Evolutionary conservation across 2,329 filamentous ascomycete genomes (phyloP).

Genomic region (Chrysoporthe austroafricana): DNA sequence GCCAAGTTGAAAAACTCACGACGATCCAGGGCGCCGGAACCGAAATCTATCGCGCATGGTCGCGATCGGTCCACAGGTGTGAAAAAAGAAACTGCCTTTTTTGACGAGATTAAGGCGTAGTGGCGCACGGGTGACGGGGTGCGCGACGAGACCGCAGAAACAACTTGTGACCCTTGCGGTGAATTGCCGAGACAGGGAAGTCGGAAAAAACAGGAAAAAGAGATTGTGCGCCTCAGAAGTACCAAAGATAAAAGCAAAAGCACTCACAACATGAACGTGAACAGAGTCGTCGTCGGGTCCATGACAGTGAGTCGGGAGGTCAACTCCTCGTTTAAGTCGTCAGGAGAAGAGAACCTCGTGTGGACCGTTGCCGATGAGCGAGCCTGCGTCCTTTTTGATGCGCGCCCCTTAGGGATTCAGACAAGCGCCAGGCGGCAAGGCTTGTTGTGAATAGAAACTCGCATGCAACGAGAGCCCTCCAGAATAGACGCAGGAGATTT

Average conservation of each 20-base stretch:
- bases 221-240: constrained; percentile 28
- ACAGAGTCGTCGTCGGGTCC: constrained; percentile 67
- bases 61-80: neutral
- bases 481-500: constrained; percentile 23
- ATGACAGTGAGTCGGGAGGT: constrained; percentile 41
- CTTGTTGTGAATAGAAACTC: constrained; percentile 10
- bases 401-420: constrained; percentile 5
- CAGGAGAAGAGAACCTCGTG: constrained; percentile 1
- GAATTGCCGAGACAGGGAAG: constrained; percentile 17
- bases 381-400: constrained; percentile 4
- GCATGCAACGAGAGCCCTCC: neutral
- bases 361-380: constrained; percentile 1
- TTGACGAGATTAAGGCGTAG: constrained; percentile 18
- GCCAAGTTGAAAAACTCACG: constrained; percentile 19
- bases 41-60: constrained; percentile 19
- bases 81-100: constrained; percentile 12
- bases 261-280: constrained; percentile 72
- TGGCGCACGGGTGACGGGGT: constrained; percentile 7
- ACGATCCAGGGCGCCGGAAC: constrained; percentile 23
- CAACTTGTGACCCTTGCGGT: constrained; percentile 5
- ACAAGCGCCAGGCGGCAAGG: constrained; percentile 23
- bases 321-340: constrained; percentile 29
- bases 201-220: neutral
- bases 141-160: constrained; percentile 17
- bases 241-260: constrained; percentile 30